Conservation (phyloP, 495 filamentous ascomycete genomes). For the Chaetomium tenue region DNA sequence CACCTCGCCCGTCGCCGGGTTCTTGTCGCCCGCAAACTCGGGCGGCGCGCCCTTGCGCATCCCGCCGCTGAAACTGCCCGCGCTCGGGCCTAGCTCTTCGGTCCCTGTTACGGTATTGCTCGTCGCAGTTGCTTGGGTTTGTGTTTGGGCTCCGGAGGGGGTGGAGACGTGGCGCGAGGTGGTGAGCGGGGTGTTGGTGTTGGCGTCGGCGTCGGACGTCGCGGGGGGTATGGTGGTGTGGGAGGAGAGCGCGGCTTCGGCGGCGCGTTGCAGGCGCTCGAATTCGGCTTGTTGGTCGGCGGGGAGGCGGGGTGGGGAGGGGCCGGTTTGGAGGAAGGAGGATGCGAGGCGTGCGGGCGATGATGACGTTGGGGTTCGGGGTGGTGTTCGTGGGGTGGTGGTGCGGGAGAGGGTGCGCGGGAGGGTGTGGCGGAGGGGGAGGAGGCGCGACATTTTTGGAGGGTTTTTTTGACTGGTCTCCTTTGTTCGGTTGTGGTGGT, state of each 20-base stretch:
- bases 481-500: background rate
- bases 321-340: conserved; percentile 48
- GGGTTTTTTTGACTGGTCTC: background rate
- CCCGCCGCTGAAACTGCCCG: conserved; percentile 39
- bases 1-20: conserved; percentile 94
- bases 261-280: conserved; percentile 71
- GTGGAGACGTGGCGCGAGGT: conserved; percentile 31
- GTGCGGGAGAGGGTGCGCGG: background rate
- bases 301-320: conserved; percentile 79
- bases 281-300: conserved; percentile 90
- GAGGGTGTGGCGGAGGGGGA: conserved; percentile 11
- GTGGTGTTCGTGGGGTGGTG: conserved; percentile 5
- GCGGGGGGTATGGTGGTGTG: conserved; percentile 26
- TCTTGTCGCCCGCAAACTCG: conserved; percentile 90
- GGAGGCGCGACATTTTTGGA: conserved; percentile 26
- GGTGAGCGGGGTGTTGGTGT: conserved; percentile 9
- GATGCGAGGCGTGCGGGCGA: conserved; percentile 13
- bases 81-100: background rate
- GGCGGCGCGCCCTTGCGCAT: conserved; percentile 65
- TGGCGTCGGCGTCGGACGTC: background rate
- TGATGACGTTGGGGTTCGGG: no score
- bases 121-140: background rate
- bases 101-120: background rate
- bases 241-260: conserved; percentile 38
- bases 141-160: conserved; percentile 14